phyloP scores from a whole-genome alignment of 495 filamentous ascomycete species.

The Parmelia sp. region DNA sequence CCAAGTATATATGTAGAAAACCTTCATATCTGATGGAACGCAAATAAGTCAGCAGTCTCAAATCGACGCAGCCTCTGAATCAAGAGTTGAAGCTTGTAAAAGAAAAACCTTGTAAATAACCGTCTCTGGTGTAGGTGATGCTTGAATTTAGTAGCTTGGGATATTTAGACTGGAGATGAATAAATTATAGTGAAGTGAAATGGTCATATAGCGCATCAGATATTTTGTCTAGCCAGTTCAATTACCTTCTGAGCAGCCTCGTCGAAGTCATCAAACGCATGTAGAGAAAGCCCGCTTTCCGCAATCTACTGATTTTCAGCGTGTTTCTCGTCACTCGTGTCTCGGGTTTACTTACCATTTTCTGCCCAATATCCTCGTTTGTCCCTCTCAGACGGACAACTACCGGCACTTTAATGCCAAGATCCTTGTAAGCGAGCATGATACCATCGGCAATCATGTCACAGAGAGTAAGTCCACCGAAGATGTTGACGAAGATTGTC shows the following conservation, averaged over 20 bases:
- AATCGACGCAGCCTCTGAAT: neutral
- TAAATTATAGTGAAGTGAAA: neutral
- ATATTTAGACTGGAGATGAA: neutral
- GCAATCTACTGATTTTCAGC: constrained; percentile 45
- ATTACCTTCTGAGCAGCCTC: constrained; percentile 71
- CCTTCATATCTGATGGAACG: neutral
- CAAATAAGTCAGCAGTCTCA: neutral
- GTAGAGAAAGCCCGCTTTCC: constrained; percentile 64
- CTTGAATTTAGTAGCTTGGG: neutral
- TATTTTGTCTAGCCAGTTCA: constrained; percentile 44
- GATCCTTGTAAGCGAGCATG: constrained; percentile 66
- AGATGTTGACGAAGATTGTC: constrained; percentile 82
- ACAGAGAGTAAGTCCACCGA: constrained; percentile 75
- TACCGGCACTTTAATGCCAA: constrained; percentile 64
- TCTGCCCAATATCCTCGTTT: constrained; percentile 69
- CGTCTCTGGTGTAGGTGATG: neutral
- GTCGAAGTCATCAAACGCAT: constrained; percentile 77
- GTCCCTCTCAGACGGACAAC: constrained; percentile 81
- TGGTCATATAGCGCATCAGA: neutral
- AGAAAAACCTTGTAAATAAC: neutral
- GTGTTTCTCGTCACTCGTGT: neutral
- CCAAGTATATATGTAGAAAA: neutral
- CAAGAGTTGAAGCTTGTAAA: neutral
- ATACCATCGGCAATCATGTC: constrained; percentile 89
- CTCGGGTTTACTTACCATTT: constrained; percentile 46